Evolutionary conservation across 2,329 filamentous ascomycete genomes (phyloP).

Genomic region (Coniochaeta ligniaria): DNA sequence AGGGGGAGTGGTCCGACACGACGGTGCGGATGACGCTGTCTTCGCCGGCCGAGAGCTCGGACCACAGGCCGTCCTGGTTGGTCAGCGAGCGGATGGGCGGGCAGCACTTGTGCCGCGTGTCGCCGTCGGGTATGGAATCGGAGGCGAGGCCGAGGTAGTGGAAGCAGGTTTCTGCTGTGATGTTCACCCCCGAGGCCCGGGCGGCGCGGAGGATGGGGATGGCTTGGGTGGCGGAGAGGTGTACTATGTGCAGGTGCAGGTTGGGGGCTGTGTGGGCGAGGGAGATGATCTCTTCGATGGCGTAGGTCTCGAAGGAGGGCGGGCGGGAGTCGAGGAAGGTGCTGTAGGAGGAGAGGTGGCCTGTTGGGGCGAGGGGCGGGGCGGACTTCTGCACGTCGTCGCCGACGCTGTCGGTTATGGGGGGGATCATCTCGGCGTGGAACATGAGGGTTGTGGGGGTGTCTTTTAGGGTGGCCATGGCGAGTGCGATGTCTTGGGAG

Average conservation of each 20-base stretch:
- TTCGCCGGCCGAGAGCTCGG: slow-evolving; percentile 59
- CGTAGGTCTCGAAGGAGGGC: slow-evolving; percentile 83
- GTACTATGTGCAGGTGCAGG: slow-evolving; percentile 86
- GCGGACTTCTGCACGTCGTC: slow-evolving; percentile 66
- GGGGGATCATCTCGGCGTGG: slow-evolving; percentile 97
- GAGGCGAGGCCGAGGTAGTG: slow-evolving; percentile 84
- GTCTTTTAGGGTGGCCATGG: slow-evolving; percentile 73
- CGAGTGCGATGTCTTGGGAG: slow-evolving; percentile 67
- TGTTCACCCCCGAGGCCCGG: slow-evolving; percentile 65
- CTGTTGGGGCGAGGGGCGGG: slow-evolving; percentile 63
- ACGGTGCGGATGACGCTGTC: slow-evolving; percentile 85
- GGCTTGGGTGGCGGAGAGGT: slow-evolving; percentile 81
- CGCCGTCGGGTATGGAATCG: slow-evolving; percentile 74
- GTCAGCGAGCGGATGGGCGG: slow-evolving; percentile 76
- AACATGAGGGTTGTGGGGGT: slow-evolving; percentile 94
- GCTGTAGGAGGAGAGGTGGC: slow-evolving; percentile 69
- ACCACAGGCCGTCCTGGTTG: slow-evolving; percentile 85
- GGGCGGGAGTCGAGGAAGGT: slow-evolving; percentile 92
- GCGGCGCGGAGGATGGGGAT: slow-evolving; percentile 75
- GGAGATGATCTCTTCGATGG: slow-evolving; percentile 78
- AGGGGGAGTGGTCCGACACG: slow-evolving; percentile 93
- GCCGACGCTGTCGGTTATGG: slow-evolving; percentile 70
- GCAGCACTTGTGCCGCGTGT: slow-evolving; percentile 92
- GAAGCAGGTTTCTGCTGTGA: slow-evolving; percentile 93
- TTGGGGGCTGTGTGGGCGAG: slow-evolving; percentile 73